A percentile compares a stretch with the other conserved stretches of the same genome.
phyloP scores from a whole-genome alignment of 192 early-diverging fungal genomes.

The Coemansia sp. region DNA sequence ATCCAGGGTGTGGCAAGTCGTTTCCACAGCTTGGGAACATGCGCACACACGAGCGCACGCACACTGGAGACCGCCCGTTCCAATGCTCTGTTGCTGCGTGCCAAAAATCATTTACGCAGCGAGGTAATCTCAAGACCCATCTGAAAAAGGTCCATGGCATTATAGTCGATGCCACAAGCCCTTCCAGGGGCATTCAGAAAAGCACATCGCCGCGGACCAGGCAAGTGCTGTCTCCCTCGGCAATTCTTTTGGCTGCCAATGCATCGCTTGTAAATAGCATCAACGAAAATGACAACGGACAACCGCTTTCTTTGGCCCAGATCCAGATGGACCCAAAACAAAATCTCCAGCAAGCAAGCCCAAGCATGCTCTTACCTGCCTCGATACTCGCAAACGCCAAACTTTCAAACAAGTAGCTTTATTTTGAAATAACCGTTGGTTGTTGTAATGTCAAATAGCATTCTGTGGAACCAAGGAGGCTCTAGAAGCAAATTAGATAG shows the following conservation, averaged over 20 bases:
- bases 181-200: conserved; percentile 2
- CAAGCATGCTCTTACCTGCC: conserved; percentile 9
- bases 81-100: conserved; percentile 68
- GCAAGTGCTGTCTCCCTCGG: not conserved
- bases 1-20: conserved; percentile 72
- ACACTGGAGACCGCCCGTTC: conserved; percentile 77
- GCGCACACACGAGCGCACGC: conserved; percentile 81
- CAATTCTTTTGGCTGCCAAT: not conserved
- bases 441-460: not conserved
- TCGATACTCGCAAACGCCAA: conserved; percentile 22
- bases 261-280: conserved; percentile 22
- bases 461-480: not conserved
- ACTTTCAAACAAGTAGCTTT: not conserved
- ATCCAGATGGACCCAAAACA: conserved; percentile 8
- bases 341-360: not conserved
- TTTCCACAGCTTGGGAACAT: conserved; percentile 83
- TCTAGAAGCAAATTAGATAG: conserved; percentile 61
- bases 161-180: not conserved
- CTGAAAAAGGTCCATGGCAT: conserved; percentile 44
- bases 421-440: no score
- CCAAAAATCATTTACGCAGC: conserved; percentile 72
- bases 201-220: not conserved
- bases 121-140: conserved; percentile 68
- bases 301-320: not conserved
- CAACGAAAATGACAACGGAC: not conserved